Conservation (phyloP, 257 asterid species). For the Cinchona pubescens region DNA sequence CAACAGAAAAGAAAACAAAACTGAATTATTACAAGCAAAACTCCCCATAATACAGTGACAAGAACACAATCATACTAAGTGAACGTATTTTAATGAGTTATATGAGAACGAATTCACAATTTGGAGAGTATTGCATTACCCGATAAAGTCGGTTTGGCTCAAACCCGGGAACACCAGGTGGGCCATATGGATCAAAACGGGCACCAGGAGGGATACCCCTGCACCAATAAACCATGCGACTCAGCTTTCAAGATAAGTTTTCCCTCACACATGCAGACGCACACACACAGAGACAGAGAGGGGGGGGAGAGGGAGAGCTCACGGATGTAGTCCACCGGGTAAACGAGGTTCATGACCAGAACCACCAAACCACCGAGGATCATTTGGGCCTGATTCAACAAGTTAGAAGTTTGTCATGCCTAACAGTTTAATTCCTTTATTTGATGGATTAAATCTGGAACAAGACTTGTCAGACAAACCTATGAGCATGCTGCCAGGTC, state of each 20-base stretch:
- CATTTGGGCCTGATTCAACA: conserved; percentile 60
- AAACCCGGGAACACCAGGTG: conserved; percentile 82
- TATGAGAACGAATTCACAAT: background rate
- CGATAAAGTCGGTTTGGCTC: conserved; percentile 72
- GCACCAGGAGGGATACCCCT: conserved; percentile 89
- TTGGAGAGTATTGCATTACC: conserved; percentile 33
- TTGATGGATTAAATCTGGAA: conserved; percentile 10
- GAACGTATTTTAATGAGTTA: background rate
- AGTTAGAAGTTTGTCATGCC: conserved; percentile 3
- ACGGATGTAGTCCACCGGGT: conserved; percentile 61
- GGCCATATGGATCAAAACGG: conserved; percentile 89
- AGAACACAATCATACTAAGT: too few relatives aligned
- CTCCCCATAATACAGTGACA: background rate
- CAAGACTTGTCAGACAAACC: conserved; percentile 41
- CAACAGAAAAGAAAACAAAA: background rate
- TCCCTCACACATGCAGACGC: too few relatives aligned
- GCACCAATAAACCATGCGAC: conserved; percentile 12
- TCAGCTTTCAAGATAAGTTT: background rate
- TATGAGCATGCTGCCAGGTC: conserved; percentile 61
- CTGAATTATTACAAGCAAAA: too few relatives aligned
- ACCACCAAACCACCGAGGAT: conserved; percentile 74
- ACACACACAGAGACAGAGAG: background rate
- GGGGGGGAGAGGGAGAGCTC: background rate
- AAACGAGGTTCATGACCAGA: conserved; percentile 40
- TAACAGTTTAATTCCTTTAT: background rate